A percentile compares a stretch with the other conserved stretches of the same genome.
These are phyloP conservation scores for Lecanicillium sp. DNA, from an alignment of 2,329 filamentous ascomycete species.

Conservation along the genomic window DNA sequence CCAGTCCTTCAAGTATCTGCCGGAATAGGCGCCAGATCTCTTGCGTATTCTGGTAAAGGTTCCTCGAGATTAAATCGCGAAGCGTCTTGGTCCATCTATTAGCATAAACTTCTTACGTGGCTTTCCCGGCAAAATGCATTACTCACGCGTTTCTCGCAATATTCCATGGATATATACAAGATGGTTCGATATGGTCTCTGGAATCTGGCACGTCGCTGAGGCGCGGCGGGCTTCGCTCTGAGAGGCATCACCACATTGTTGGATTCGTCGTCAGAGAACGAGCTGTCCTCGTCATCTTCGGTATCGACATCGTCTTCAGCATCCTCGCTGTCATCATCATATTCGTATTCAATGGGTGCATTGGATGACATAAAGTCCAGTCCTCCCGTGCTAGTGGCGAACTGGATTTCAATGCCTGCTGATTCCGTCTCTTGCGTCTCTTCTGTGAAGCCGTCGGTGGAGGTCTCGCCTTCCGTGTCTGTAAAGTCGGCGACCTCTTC, in stretches of 20 bases:
- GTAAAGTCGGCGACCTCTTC: slow-evolving; percentile 57
- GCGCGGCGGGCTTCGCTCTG: slow-evolving; percentile 21
- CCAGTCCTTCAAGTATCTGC: slow-evolving; percentile 82
- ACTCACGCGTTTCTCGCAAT: slow-evolving; percentile 79
- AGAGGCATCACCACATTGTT: slow-evolving; percentile 17
- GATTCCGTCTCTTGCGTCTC: slow-evolving; percentile 30
- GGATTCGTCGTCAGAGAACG: slow-evolving; percentile 19
- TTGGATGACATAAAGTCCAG: slow-evolving; percentile 91
- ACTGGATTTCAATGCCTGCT: slow-evolving; percentile 42
- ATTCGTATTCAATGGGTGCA: slow-evolving; percentile 71
- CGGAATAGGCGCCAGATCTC: slow-evolving; percentile 87
- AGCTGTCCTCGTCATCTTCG: slow-evolving; percentile 37
- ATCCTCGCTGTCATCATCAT: slow-evolving; percentile 41
- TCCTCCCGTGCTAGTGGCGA: slow-evolving; percentile 67
- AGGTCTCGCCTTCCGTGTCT: slow-evolving; percentile 50
- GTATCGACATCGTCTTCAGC: slow-evolving; percentile 38
- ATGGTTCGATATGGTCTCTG: slow-evolving; percentile 58
- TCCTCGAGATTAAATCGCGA: slow-evolving; percentile 74
- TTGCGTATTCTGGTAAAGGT: slow-evolving; percentile 63
- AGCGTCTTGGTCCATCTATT: slow-evolving; percentile 48
- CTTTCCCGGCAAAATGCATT: neutral
- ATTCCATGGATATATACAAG: slow-evolving; percentile 98
- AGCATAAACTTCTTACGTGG: slow-evolving; percentile 3
- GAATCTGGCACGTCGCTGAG: slow-evolving; percentile 26
- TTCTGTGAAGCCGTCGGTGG: slow-evolving; percentile 38